Evolutionary conservation across 371 early-diverging fungal genomes (phyloP).

Genomic region (Lichtheimia ramosa): DNA sequence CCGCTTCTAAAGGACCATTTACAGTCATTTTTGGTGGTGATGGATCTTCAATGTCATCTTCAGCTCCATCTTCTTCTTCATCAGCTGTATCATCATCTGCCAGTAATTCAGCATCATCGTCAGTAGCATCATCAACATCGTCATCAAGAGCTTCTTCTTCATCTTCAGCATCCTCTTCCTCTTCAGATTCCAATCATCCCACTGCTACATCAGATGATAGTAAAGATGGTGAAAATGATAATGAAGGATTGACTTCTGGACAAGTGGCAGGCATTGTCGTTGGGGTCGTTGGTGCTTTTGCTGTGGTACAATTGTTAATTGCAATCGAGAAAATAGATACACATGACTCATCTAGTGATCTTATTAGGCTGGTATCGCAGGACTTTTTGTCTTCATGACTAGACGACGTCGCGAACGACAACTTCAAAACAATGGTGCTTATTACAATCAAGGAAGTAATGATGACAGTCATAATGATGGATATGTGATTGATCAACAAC

Average conservation of each 20-base stretch:
- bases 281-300: slow-evolving; percentile 7
- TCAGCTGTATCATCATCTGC: neutral
- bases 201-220: slow-evolving; percentile 1
- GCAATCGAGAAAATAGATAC: neutral
- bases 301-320: slow-evolving; percentile 3
- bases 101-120: neutral
- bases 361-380: slow-evolving; percentile 7
- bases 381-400: slow-evolving; percentile 2
- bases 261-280: slow-evolving; percentile 14
- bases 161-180: slow-evolving; percentile 1
- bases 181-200: neutral
- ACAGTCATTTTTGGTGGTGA: slow-evolving; percentile 1
- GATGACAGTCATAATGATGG: neutral
- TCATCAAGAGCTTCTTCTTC: neutral
- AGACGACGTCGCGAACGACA: neutral
- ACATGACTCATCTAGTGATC: too few relatives aligned
- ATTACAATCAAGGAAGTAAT: neutral
- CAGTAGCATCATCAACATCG: neutral
- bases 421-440: neutral
- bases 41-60: neutral
- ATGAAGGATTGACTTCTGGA: neutral
- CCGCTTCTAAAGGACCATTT: slow-evolving; percentile 4
- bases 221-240: neutral
- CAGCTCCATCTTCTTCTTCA: neutral
- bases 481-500: slow-evolving; percentile 8